Conservation (phyloP, 345 rosid species). For the Gossypium anomalum region DNA sequence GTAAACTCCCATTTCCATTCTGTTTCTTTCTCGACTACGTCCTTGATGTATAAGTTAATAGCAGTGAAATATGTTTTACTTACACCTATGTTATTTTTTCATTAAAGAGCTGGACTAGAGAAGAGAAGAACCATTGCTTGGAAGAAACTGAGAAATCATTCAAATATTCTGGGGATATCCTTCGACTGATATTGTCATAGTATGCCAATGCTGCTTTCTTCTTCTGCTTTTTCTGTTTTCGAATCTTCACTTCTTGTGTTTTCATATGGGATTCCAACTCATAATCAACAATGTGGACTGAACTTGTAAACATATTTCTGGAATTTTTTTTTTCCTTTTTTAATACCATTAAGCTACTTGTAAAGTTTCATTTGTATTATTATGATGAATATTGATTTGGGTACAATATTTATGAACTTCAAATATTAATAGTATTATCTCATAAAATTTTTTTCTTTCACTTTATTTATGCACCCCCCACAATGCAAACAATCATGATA, state of each 20-base stretch:
- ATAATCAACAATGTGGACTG: background rate
- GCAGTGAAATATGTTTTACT: too few species aligned
- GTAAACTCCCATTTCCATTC: background rate
- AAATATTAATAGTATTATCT: too few species aligned
- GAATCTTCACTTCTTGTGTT: background rate
- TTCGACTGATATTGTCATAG: slow-evolving; percentile 66
- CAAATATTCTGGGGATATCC: slow-evolving; percentile 83
- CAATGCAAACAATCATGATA: too few species aligned
- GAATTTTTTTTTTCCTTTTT: background rate
- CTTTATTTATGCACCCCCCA: too few species aligned
- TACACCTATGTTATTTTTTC: background rate
- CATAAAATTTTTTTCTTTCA: too few species aligned
- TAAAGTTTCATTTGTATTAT: background rate
- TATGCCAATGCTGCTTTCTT: background rate
- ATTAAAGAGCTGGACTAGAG: slow-evolving; percentile 75
- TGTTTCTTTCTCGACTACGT: background rate
- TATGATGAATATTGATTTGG: background rate
- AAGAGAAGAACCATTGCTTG: slow-evolving; percentile 87
- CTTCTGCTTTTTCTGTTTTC: background rate
- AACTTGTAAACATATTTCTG: background rate
- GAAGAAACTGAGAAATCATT: slow-evolving; percentile 96
- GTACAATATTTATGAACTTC: background rate
- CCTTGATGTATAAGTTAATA: background rate
- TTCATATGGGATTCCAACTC: background rate
- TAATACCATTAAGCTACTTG: background rate